phyloP scores from a whole-genome alignment of 108 stramenopile species.

The Cyclotella sp. region DNA sequence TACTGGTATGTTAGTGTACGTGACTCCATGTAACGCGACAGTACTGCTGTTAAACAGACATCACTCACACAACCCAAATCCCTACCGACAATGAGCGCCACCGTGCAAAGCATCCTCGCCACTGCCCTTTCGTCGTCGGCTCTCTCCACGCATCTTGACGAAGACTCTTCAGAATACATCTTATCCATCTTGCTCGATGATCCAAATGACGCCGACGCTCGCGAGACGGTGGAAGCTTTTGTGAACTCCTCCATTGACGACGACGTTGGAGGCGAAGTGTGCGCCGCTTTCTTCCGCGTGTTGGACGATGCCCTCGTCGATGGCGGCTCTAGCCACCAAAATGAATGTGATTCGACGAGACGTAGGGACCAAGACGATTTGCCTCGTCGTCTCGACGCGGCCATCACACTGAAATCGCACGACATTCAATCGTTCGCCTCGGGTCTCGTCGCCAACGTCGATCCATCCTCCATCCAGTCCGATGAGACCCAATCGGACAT shows the following conservation, averaged over 20 bases:
- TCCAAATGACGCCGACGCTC: slow-evolving; percentile 64
- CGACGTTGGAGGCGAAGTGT: slow-evolving; percentile 39
- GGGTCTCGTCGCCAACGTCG: slow-evolving; percentile 52
- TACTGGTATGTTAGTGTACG: too few relatives aligned
- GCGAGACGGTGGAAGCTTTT: slow-evolving; percentile 61
- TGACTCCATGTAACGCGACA: too few relatives aligned
- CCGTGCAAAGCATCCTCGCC: slow-evolving; percentile 20
- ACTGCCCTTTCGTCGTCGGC: slow-evolving; percentile 29
- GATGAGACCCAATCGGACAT: slow-evolving; percentile 35
- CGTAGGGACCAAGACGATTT: slow-evolving; percentile 5
- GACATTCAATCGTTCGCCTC: slow-evolving; percentile 67
- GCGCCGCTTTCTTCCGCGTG: slow-evolving; percentile 43
- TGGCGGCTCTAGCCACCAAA: not conserved
- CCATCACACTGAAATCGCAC: slow-evolving; percentile 66
- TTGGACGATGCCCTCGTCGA: slow-evolving; percentile 36
- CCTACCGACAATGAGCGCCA: slow-evolving; percentile 13
- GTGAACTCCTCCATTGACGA: slow-evolving; percentile 52
- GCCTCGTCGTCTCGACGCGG: slow-evolving; percentile 51
- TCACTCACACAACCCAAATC: not conserved
- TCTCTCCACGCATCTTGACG: slow-evolving; percentile 58
- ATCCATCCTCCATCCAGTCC: not conserved
- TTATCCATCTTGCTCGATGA: slow-evolving; percentile 62
- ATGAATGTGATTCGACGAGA: not conserved
- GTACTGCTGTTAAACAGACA: too few relatives aligned
- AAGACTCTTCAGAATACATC: slow-evolving; percentile 72